phyloP scores from a whole-genome alignment of 2,329 filamentous ascomycete genomes.

The Mycocentrospora acerina region DNA sequence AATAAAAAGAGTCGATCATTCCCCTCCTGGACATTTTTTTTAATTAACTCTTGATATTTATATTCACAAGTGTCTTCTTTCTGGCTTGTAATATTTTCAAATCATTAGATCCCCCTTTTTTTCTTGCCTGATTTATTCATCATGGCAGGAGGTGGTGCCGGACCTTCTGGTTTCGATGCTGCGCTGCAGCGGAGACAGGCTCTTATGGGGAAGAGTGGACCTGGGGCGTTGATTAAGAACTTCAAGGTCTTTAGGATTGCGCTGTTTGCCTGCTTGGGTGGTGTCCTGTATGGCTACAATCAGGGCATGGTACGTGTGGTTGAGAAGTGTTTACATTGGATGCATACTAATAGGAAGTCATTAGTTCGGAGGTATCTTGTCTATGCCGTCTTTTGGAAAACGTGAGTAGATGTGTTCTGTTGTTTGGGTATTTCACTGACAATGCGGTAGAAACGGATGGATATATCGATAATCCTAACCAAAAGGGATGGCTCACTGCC shows the following conservation, averaged over 20 bases:
- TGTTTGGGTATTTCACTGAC: neutral
- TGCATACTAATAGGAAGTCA: too few species aligned
- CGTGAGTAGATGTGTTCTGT: slow-evolving; percentile 26
- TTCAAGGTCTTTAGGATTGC: slow-evolving; percentile 58
- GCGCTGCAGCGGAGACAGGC: slow-evolving; percentile 24
- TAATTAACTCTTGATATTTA: too few species aligned
- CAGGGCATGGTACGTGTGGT: too few species aligned
- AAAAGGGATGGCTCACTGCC: slow-evolving; percentile 54
- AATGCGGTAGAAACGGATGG: slow-evolving; percentile 44
- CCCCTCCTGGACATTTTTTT: slow-evolving; percentile 1
- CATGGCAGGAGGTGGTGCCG: slow-evolving; percentile 27
- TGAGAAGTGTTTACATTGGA: too few species aligned
- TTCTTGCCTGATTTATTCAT: slow-evolving; percentile 4
- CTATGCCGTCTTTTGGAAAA: slow-evolving; percentile 50
- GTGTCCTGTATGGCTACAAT: slow-evolving; percentile 68
- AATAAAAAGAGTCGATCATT: too few species aligned
- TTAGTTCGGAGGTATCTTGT: slow-evolving; percentile 70
- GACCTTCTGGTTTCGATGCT: slow-evolving; percentile 21
- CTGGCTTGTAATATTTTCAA: neutral
- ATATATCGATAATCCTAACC: slow-evolving; percentile 41
- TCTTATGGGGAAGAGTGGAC: slow-evolving; percentile 40
- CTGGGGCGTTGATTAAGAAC: slow-evolving; percentile 54
- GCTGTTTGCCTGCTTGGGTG: slow-evolving; percentile 56
- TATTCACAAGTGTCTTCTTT: too few species aligned
- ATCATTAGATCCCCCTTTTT: neutral